Evolutionary conservation across 768 basidiomycete genomes (phyloP), one percentile per base, ranked within the genome.

Genomic region (Candolleomyces efflorescens): DNA sequence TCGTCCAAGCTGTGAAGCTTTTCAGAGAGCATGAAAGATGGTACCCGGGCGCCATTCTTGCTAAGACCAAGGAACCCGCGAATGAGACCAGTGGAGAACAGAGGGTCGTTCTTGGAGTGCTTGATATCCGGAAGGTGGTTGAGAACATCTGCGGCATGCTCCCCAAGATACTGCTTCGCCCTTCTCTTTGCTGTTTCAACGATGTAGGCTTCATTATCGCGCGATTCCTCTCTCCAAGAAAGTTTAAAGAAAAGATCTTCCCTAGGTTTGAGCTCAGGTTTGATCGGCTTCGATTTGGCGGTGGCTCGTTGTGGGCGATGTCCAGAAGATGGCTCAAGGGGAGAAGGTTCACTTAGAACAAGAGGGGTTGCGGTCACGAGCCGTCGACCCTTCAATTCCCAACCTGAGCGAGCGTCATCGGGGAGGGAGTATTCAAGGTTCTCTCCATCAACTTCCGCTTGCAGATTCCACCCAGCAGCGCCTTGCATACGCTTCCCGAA

Each of bases 191-290:
- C 59, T n/a, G n/a, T 47, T 5, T 1, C 11, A 15, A 60, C 43
- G 36, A 60, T 49, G 22, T 53, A 2, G 20, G 54, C 23, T 38
- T 56, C 59, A 23, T 17, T 45, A 11, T 5, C 11, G 0, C 55
- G 49, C 17, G 15, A 3, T 15, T 56, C 55, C 39, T 60, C 56
- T 3, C 55, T 55, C 59, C 59, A 60, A 12, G 59, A 60, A 4
- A 48, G 53, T 37, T 60, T 60, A 55, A 60, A 49, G 51, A 57
- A 57, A 9, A 38, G 32, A 32, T 32, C 32, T 32, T 5, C 32
- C 7, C 32, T 32, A 11, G 32, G 32, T 32, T 32, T 32, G 32
- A 32, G 32, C 2, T n/a, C n/a, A n/a, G n/a, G n/a, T n/a, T n/a
- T n/a, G n/a, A n/a, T n/a, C n/a, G n/a, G n/a, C n/a, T n/a, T n/a